Evolutionary conservation across 2,329 filamentous ascomycete genomes (phyloP).

Genomic region (Sclerotinia nivalis): DNA sequence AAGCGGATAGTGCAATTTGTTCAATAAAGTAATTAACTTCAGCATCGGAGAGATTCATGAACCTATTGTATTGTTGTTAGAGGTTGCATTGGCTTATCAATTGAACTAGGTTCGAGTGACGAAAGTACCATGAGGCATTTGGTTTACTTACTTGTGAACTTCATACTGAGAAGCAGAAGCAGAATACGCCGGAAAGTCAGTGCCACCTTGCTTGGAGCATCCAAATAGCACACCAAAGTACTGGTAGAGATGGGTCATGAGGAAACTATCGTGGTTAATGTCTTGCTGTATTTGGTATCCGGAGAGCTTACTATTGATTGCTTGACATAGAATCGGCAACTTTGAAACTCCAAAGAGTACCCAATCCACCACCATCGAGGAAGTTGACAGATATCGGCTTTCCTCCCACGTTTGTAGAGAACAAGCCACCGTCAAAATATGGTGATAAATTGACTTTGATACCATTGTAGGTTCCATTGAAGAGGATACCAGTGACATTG

Average conservation of each 20-base stretch:
- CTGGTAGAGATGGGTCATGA: slow-evolving; percentile 62
- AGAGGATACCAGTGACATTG: slow-evolving; percentile 58
- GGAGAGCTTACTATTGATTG: slow-evolving; percentile 53
- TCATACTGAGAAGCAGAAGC: slow-evolving; percentile 51
- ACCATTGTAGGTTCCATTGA: slow-evolving; percentile 51
- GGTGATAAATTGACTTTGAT: slow-evolving; percentile 56
- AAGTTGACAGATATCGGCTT: slow-evolving; percentile 55
- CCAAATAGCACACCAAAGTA: slow-evolving; percentile 61
- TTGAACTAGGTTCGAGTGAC: not conserved
- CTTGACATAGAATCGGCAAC: slow-evolving; percentile 55
- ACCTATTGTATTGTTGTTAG: slow-evolving; percentile 38
- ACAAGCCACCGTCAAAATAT: slow-evolving; percentile 59
- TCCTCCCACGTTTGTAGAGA: slow-evolving; percentile 54
- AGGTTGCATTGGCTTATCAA: not conserved
- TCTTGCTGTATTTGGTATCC: not conserved
- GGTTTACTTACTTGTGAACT: slow-evolving; percentile 49
- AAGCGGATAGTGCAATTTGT: slow-evolving; percentile 57
- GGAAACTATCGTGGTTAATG: slow-evolving; percentile 41
- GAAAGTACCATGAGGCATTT: not conserved
- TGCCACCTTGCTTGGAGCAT: slow-evolving; percentile 53
- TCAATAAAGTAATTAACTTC: slow-evolving; percentile 60
- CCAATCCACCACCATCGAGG: slow-evolving; percentile 59
- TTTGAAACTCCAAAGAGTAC: slow-evolving; percentile 49
- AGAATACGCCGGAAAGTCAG: slow-evolving; percentile 52
- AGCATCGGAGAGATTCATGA: slow-evolving; percentile 55